Conservation (phyloP, 768 basidiomycete genomes). For the Agaricus sinodeliciosus region DNA sequence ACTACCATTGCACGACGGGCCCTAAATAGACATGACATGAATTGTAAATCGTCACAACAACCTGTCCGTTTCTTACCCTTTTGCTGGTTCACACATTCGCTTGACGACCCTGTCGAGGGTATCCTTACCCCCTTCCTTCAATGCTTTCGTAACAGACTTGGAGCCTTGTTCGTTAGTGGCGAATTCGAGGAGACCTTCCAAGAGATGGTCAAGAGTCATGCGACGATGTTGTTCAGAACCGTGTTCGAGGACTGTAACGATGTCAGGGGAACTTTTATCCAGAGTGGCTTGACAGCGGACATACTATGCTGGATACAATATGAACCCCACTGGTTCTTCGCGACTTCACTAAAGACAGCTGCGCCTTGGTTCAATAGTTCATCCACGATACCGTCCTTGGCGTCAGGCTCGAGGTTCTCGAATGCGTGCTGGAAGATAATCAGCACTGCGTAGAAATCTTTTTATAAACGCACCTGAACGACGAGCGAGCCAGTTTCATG, state of each 20-base stretch:
- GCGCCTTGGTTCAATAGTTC: constrained; percentile 74
- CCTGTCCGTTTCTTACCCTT: constrained; percentile 42
- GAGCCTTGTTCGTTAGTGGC: constrained; percentile 82
- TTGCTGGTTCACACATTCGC: constrained; percentile 82
- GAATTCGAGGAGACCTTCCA: constrained; percentile 72
- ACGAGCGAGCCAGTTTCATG: constrained; percentile 88
- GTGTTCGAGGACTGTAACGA: constrained; percentile 66
- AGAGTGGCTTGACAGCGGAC: constrained; percentile 19
- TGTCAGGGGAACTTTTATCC: not conserved
- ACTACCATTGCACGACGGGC: constrained; percentile 80
- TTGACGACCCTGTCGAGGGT: constrained; percentile 68
- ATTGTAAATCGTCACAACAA: not conserved
- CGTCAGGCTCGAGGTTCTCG: constrained; percentile 77
- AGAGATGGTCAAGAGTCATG: constrained; percentile 72
- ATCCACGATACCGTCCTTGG: constrained; percentile 80
- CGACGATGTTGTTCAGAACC: constrained; percentile 70
- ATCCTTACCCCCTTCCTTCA: constrained; percentile 79
- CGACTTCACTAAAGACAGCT: constrained; percentile 63
- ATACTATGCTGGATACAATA: constrained; percentile 83
- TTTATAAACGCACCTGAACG: constrained; percentile 53
- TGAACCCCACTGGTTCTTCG: constrained; percentile 86
- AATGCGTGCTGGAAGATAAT: constrained; percentile 58
- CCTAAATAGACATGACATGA: constrained; percentile 15
- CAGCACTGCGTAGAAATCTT: not conserved
- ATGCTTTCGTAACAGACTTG: constrained; percentile 80